Base-by-base conservation (phyloP, 108 stramenopile species). In the Skeletonema tropicum region DNA sequence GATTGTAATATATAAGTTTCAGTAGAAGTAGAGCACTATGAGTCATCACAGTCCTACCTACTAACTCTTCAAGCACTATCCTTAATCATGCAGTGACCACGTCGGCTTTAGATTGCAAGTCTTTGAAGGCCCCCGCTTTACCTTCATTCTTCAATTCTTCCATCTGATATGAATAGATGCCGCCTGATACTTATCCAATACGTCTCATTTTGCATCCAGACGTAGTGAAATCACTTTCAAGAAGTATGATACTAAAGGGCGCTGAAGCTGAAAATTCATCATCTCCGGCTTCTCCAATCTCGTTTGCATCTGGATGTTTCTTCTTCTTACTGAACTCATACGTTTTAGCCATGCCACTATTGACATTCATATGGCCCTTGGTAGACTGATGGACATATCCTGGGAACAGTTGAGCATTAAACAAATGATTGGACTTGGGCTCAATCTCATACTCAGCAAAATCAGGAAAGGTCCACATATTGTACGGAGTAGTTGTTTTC, bases 141-240 rank as follows among this genome's bases (percentile, higher is more conserved):
- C n/a, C n/a, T n/a, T n/a, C n/a, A n/a, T n/a, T n/a, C n/a, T n/a
- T n/a, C n/a, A n/a, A n/a, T n/a, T n/a, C n/a, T n/a, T n/a, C n/a
- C n/a, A n/a, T n/a, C n/a, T n/a, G n/a, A n/a, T n/a, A n/a, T n/a
- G n/a, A n/a, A n/a, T n/a, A n/a, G n/a, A n/a, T n/a, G 41, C 66
- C 70, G 70, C 25, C 70, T 59, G 41, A n/a, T n/a, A n/a, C n/a
- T 38, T 71, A 71, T 71, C 70, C 30, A 71, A 65, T 41, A 71
- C 70, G 42, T 71, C 61, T 60, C 60, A n/a, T 8, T 45, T 21
- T 6, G n/a, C 23, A 66, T 66, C 13, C 3, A n/a, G 42, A n/a
- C 10, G 4, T 0, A 30, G 49, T 29, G 48, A 13, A 14, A 71
- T 60, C 21, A 71, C 31, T 61, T 71, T 41, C 63, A 17, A 63